Evolutionary conservation across 2,329 filamentous ascomycete genomes (phyloP).

Genomic region (Pseudocercospora eumusae): DNA sequence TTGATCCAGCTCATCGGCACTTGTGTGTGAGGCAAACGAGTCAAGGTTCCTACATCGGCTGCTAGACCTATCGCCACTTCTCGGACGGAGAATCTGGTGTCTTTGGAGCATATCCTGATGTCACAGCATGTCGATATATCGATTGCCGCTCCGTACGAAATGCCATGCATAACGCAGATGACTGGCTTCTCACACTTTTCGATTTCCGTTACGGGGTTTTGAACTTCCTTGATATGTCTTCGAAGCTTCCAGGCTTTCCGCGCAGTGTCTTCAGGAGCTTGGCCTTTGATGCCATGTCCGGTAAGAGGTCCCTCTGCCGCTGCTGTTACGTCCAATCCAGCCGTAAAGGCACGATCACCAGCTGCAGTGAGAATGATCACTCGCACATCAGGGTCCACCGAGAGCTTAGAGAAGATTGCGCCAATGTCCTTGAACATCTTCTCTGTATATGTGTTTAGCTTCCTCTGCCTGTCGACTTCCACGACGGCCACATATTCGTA

Average conservation of each 20-base stretch:
- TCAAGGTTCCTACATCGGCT: constrained; percentile 76
- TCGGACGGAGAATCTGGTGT: constrained; percentile 67
- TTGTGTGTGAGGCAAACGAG: constrained; percentile 71
- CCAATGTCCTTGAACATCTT: constrained; percentile 82
- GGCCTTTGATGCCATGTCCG: constrained; percentile 4
- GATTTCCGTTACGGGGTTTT: constrained; percentile 71
- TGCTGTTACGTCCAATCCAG: constrained; percentile 66
- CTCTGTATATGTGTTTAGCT: constrained; percentile 80
- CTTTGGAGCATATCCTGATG: constrained; percentile 62
- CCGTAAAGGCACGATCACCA: constrained; percentile 74
- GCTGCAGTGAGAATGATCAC: constrained; percentile 77
- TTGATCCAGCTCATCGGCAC: constrained; percentile 75
- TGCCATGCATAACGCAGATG: constrained; percentile 76
- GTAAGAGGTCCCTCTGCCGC: constrained; percentile 23
- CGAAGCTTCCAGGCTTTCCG: constrained; percentile 51
- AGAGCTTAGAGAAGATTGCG: constrained; percentile 69
- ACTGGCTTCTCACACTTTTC: constrained; percentile 92
- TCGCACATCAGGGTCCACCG: constrained; percentile 69
- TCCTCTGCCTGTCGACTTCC: constrained; percentile 81
- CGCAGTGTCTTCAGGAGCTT: constrained; percentile 30
- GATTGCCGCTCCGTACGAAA: constrained; percentile 76
- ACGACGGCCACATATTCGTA: constrained; percentile 75
- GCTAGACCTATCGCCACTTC: constrained; percentile 81
- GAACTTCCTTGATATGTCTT: constrained; percentile 74
- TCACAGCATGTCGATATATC: constrained; percentile 69